phyloP scores from a whole-genome alignment of 768 basidiomycete genomes.

The Pholiota microspora region DNA sequence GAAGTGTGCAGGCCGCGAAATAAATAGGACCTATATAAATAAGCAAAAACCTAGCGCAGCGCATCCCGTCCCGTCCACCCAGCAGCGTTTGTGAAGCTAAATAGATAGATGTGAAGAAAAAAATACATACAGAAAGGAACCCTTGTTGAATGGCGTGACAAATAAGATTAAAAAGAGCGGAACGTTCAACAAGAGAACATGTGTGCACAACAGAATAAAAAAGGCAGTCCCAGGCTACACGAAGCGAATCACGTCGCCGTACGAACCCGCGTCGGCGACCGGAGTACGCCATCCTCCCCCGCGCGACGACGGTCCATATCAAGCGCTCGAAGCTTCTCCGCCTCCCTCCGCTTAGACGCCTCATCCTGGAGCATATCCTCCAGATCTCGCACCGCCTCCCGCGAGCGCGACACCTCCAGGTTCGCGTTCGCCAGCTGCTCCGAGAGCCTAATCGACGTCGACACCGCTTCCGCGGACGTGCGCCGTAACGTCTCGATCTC shows the following conservation, averaged over 20 bases:
- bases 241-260: conserved; percentile 2
- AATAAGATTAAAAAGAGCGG: not conserved
- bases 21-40: conserved; percentile 2
- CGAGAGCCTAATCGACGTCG: conserved; percentile 60
- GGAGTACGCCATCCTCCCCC: conserved; percentile 23
- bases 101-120: not conserved
- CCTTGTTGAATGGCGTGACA: not conserved
- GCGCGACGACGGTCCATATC: conserved; percentile 43
- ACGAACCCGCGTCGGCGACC: conserved; percentile 16
- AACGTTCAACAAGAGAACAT: not conserved
- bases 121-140: not conserved
- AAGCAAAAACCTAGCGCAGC: not conserved
- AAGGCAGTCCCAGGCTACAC: not conserved
- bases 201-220: not conserved
- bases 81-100: not conserved
- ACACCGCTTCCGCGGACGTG: conserved; percentile 68
- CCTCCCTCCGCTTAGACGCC: conserved; percentile 51
- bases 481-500: conserved; percentile 64
- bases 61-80: too few species aligned
- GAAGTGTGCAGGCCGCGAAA: not conserved
- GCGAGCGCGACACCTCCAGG: conserved; percentile 54
- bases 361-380: conserved; percentile 66
- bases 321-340: conserved; percentile 50
- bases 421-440: conserved; percentile 70
- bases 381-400: conserved; percentile 49